Evolutionary conservation across 176 grass and related monocot species (phyloP).

Genomic region (Musa beccarii): DNA sequence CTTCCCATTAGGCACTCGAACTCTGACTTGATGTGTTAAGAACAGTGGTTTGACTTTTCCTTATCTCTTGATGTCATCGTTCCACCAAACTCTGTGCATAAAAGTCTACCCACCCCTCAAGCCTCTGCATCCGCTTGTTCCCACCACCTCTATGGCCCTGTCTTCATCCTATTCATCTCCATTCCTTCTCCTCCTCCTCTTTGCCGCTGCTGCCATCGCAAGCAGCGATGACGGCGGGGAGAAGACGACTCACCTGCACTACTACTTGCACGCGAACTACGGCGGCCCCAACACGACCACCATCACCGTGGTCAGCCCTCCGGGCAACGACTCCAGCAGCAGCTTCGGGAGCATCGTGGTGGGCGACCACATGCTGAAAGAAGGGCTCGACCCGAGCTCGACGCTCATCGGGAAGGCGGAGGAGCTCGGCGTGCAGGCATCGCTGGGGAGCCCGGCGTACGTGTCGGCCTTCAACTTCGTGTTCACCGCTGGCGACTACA

Average conservation of each 20-base stretch:
- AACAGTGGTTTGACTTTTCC: no score
- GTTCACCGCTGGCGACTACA: conserved; percentile 22
- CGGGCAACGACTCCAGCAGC: neutral
- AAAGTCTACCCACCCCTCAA: no score
- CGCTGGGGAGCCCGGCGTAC: conserved; percentile 7
- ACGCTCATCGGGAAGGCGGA: conserved; percentile 22
- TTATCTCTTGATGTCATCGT: no score
- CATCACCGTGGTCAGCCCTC: neutral
- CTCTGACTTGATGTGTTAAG: no score
- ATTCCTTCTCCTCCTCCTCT: neutral
- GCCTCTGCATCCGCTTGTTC: no score
- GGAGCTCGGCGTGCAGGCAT: conserved; percentile 21
- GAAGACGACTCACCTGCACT: neutral
- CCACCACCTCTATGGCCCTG: no score
- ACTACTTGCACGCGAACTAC: conserved; percentile 23
- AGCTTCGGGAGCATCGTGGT: conserved; percentile 15
- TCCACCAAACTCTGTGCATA: no score
- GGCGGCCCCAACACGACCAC: conserved; percentile 13
- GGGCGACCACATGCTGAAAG: conserved; percentile 28
- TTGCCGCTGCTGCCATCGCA: neutral
- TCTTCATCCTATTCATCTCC: no score
- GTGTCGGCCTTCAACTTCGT: conserved; percentile 23
- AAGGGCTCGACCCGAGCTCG: conserved; percentile 17
- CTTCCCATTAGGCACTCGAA: no score
- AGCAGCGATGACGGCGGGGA: neutral